Evolutionary conservation across 352 stramenopile genomes (phyloP).

Genomic region (Globisporangium spiculum): DNA sequence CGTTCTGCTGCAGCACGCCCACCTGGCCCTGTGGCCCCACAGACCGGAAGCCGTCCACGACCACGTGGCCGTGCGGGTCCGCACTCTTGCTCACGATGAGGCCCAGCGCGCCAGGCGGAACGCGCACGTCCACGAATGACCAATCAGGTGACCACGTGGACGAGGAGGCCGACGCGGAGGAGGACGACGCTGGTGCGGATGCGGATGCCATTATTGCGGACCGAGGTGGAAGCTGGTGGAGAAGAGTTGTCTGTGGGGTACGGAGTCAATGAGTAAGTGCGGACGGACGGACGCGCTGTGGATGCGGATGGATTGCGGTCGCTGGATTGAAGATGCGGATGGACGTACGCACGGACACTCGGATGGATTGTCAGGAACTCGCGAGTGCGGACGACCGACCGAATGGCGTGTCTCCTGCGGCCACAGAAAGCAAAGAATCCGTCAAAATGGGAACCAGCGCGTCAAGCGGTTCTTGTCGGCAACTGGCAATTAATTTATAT

Average conservation of each 20-base stretch:
- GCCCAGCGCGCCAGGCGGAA: conserved; percentile 61
- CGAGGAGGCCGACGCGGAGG: neutral
- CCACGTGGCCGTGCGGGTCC: conserved; percentile 34
- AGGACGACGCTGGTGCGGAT: neutral
- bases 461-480: neutral
- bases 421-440: conserved; percentile 11
- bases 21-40: conserved; percentile 34
- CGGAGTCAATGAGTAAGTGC: neutral
- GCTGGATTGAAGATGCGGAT: neutral
- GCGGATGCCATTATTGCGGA: neutral
- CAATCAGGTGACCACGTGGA: conserved; percentile 20
- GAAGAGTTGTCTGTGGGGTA: neutral
- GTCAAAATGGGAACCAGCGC: neutral
- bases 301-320: neutral
- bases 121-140: conserved; percentile 60
- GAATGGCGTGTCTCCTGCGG: conserved; percentile 9
- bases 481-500: neutral
- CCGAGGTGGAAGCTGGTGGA: neutral
- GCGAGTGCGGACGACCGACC: neutral
- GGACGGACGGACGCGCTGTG: neutral
- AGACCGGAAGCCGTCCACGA: conserved; percentile 78
- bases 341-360: neutral
- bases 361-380: conserved; percentile 6
- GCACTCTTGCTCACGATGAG: conserved; percentile 72
- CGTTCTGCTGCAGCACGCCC: conserved; percentile 44